Conservation (phyloP, 2,329 filamentous ascomycete species). For the Aureobasidium lini region DNA sequence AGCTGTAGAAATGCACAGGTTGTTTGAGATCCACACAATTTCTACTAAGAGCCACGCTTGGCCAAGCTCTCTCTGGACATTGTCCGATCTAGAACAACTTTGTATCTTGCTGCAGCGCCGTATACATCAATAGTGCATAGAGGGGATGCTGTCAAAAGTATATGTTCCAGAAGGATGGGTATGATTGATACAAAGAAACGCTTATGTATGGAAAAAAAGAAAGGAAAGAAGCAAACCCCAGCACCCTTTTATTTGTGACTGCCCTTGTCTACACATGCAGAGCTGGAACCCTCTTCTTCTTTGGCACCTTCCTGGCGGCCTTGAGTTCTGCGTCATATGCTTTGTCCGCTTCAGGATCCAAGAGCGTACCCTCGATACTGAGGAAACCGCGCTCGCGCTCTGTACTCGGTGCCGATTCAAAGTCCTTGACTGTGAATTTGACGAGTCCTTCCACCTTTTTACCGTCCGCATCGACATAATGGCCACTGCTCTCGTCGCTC, state of each 20-base stretch:
- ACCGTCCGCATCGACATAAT: constrained; percentile 68
- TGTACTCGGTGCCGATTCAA: constrained; percentile 60
- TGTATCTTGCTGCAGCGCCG: background rate
- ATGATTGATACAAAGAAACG: background rate
- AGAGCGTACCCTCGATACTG: constrained; percentile 81
- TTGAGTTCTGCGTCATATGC: constrained; percentile 49
- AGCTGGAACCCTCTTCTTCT: constrained; percentile 12
- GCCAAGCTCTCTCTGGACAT: too few species aligned
- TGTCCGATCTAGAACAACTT: background rate
- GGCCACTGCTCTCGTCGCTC: constrained; percentile 53
- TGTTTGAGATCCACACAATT: too few species aligned
- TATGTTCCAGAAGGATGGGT: background rate
- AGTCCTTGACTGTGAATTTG: constrained; percentile 73
- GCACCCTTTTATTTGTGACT: background rate
- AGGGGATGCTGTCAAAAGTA: background rate
- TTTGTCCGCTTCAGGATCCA: constrained; percentile 60
- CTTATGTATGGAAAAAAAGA: background rate
- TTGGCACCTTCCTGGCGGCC: constrained; percentile 16
- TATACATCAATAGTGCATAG: background rate
- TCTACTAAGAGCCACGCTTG: too few species aligned
- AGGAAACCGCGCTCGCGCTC: constrained; percentile 69
- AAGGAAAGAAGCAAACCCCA: background rate
- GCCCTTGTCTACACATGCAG: background rate
- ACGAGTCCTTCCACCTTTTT: constrained; percentile 63
- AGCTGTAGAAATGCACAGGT: too few species aligned